A percentile compares a stretch with the other conserved stretches of the same genome.
Evolutionary conservation across 2,329 filamentous ascomycete genomes (phyloP).

Genomic region (Ceratocystis cubensis): DNA sequence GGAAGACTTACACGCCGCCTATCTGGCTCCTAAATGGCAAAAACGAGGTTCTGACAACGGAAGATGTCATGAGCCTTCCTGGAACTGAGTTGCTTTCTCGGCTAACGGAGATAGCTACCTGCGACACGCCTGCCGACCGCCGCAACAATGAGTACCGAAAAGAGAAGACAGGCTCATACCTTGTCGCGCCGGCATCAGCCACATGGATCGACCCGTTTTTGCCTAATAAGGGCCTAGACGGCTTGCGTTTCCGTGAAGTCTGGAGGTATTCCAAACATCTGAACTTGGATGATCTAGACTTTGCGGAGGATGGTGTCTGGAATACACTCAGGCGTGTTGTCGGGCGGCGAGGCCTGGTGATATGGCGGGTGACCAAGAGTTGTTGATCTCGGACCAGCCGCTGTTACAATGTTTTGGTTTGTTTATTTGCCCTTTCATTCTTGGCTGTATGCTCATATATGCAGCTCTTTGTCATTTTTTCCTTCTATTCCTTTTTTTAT

Average conservation of each 20-base stretch:
- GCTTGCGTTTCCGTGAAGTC: constrained; percentile 53
- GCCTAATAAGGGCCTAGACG: constrained; percentile 44
- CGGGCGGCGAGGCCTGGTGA: constrained; percentile 47
- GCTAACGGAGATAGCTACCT: constrained; percentile 48
- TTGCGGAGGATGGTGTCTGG: constrained; percentile 64
- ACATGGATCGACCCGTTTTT: constrained; percentile 55
- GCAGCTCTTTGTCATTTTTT: no score
- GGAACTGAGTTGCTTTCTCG: constrained; percentile 47
- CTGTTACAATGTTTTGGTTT: constrained; percentile 22
- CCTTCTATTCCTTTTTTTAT: background rate
- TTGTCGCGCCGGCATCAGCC: constrained; percentile 63
- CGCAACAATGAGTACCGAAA: constrained; percentile 45
- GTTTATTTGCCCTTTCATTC: constrained; percentile 22
- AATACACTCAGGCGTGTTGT: constrained; percentile 56
- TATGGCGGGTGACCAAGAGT: constrained; percentile 54
- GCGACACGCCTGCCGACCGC: constrained; percentile 45
- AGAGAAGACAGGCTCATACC: constrained; percentile 50
- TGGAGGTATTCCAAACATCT: constrained; percentile 58
- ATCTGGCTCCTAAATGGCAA: constrained; percentile 69
- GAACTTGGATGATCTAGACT: constrained; percentile 70
- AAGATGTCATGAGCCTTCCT: constrained; percentile 61
- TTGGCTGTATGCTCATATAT: background rate
- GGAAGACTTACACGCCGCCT: constrained; percentile 75
- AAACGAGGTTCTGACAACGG: constrained; percentile 56
- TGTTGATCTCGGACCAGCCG: constrained; percentile 28